phyloP scores from a whole-genome alignment of 1,284 basidiomycete genomes.

The Farysia itapuensis region DNA sequence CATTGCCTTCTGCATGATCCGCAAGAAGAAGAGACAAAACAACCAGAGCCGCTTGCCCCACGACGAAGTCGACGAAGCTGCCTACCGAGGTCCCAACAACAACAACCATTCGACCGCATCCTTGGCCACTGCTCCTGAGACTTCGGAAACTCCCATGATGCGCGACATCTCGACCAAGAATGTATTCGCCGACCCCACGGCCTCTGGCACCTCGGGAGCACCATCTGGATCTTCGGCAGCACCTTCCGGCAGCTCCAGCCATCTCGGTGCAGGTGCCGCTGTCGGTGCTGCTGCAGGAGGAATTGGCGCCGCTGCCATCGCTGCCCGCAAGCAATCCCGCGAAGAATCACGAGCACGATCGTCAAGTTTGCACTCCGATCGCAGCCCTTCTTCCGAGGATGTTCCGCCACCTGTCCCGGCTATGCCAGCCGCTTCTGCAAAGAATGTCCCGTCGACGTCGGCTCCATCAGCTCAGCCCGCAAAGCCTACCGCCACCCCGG shows the following conservation, averaged over 20 bases:
- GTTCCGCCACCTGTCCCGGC: constrained; percentile 27
- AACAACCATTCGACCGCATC: constrained; percentile 40
- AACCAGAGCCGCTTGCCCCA: constrained; percentile 20
- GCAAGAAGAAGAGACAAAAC: constrained; percentile 21
- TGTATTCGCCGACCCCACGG: constrained; percentile 32
- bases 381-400: constrained; percentile 18
- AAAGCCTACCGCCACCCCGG: no score
- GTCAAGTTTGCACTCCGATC: constrained; percentile 9
- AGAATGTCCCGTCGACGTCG: no score
- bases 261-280: neutral
- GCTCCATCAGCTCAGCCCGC: no score
- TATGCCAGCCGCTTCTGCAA: no score
- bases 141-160: constrained; percentile 37
- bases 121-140: constrained; percentile 33
- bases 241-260: constrained; percentile 8
- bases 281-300: constrained; percentile 4
- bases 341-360: constrained; percentile 23
- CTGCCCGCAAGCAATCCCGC: constrained; percentile 23
- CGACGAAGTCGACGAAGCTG: constrained; percentile 34
- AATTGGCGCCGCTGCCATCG: constrained; percentile 9
- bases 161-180: constrained; percentile 35
- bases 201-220: constrained; percentile 10
- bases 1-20: constrained; percentile 28
- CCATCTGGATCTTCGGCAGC: constrained; percentile 2
- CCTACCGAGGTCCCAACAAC: constrained; percentile 38